Evolutionary conservation across 805 yeast species (phyloP), one percentile per base, ranked within the genome.

Genomic region (Nakazawaea wickerhamii): DNA sequence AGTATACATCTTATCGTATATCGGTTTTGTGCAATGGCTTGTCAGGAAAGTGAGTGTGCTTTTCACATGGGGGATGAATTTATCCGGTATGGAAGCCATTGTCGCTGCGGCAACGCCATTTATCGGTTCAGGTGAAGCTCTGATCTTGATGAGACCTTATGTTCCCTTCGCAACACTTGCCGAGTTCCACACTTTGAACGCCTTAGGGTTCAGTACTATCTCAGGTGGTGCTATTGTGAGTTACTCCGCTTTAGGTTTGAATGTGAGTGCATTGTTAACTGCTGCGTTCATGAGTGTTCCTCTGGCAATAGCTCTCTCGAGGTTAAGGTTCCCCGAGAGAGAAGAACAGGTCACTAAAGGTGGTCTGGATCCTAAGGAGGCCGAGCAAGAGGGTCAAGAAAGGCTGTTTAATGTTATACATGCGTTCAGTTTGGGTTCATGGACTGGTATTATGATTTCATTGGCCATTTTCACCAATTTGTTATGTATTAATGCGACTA

Each of bases 271-370:
- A 5, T 65, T 79, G 53, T 75, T 78, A 14, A 72, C 81, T n/a
- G 73, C 81, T 22, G 79, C 84, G 65, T 79, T 79, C 41, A 78
- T 78, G 84, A 77, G 83, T 2, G 77, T 78, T 54, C 84, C 84
- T 5, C 80, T 80, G 30, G 71, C 81, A 6, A 60, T 78, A 46
- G 81, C 82, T 3, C 73, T 77, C 18, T 72, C 82, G 13, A 78
- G 78, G 52, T 64, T 78, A 47, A 68, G 84, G 54, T 63, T 60
- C 48, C 84, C 84, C 13, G 84, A 78, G 52, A 68, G 73, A 4
- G 83, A 78, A 47, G 70, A 64, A 48, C 67, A 83, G 3, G 50
- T 77, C 36, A 70, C 82, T 21, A 55, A 65, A 37, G 77, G 79
- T 23, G 63, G 61, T 39, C 65, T 70, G 18, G 66, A 69, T n/a